Conservation (phyloP, 1,139 yeast genomes). For the Candida dubliniensis region DNA sequence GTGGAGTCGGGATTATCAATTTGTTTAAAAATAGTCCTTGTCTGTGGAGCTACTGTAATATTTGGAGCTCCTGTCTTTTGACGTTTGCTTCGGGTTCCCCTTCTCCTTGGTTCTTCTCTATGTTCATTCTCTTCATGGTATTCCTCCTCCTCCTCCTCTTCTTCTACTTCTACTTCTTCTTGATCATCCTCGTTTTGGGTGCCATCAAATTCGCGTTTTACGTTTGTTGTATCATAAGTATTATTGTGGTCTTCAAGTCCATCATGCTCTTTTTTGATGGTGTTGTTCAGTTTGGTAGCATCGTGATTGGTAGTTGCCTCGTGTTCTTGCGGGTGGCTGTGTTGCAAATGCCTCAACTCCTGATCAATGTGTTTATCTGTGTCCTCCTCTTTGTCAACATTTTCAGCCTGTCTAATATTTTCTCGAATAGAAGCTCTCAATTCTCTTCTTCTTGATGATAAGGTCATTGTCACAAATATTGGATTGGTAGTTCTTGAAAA, state of each 20-base stretch:
- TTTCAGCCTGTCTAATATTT: conserved; percentile 10
- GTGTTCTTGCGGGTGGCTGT: not conserved
- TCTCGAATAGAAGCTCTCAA: conserved; percentile 14
- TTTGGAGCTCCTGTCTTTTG: not conserved
- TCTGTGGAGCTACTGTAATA: conserved; percentile 11
- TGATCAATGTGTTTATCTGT: conserved; percentile 5
- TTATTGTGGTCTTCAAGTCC: conserved; percentile 1
- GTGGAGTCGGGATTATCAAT: conserved; percentile 15
- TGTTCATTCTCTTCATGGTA: conserved; percentile 3
- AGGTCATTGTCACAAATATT: conserved; percentile 8
- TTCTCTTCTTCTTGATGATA: conserved; percentile 16
- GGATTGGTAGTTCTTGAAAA: not conserved
- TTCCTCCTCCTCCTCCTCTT: conserved; percentile 10
- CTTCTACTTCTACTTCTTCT: conserved; percentile 12
- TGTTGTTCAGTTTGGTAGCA: conserved; percentile 12
- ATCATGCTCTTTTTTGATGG: conserved; percentile 2
- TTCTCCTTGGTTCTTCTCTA: not conserved
- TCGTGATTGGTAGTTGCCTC: conserved; percentile 6
- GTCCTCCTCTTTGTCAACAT: conserved; percentile 2
- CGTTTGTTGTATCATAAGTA: no score
- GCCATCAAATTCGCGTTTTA: conserved; percentile 1
- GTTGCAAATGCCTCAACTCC: conserved; percentile 1
- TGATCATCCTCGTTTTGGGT: conserved; percentile 11
- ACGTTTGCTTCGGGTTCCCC: conserved; percentile 2
- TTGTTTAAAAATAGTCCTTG: conserved; percentile 15